Evolutionary conservation across 805 yeast species (phyloP), one percentile per base, ranked within the genome.

Genomic region (Saccharomyces mikatae): DNA sequence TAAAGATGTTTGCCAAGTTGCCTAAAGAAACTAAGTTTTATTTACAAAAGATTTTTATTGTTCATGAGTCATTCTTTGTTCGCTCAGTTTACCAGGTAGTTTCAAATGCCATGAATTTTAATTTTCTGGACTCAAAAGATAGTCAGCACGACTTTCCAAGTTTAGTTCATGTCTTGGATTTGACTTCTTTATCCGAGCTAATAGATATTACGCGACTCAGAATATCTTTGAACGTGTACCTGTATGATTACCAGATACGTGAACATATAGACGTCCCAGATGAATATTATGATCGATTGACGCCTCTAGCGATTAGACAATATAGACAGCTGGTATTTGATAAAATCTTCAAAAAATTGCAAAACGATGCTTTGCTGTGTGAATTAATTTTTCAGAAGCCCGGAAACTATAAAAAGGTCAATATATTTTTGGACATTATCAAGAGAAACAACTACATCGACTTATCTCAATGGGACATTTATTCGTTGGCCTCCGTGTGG

Each of bases 41-140:
- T 53, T 70, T 92, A 47, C 72, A 73, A 51, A 84, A 82, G 62
- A 74, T 89, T 2, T 86, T 84, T 58, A 79, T 91, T 30, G 96
- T 92, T 2, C 97, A 92, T 70, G 97, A 91, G 60, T 85, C 87
- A 49, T 90, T 97, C 94, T 80, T 91, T 71, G 80, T 89, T 28
- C 81, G 89, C 61, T 84, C 96, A 0, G 78, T 89, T 41, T 80
- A 86, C 14, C 90, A 87, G 52, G 78, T 89, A 26, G 72, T 88
- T 56, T 76, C 83, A 54, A 86, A 84, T 62, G 83, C 87, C 1
- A 71, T 82, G 53, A 75, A 77, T 52, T 70, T 78, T 53, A 82
- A 81, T 58, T 73, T 76, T 28, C 61, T 76, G 51, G 65, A 67
- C 46, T 55, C 57, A 13, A 62, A 58, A 55, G 51, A 59, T 6